phyloP scores from a whole-genome alignment of 495 filamentous ascomycete genomes.

The Podospora comata region DNA sequence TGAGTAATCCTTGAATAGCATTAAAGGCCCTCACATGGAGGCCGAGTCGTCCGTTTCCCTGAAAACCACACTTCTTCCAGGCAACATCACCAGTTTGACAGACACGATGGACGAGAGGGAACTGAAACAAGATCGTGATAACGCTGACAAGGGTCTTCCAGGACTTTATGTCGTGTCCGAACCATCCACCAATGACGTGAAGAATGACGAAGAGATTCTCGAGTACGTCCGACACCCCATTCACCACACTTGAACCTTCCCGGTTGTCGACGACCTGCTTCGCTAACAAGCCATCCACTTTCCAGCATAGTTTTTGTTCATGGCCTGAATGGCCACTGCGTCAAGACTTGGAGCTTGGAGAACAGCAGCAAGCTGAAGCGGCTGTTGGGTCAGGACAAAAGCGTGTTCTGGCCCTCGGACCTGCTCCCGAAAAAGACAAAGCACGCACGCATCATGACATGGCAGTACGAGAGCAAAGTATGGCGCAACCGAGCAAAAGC shows the following conservation, averaged over 20 bases:
- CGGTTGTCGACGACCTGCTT: too few species aligned
- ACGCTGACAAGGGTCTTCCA: background rate
- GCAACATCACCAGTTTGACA: too few species aligned
- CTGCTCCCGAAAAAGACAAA: conserved; percentile 43
- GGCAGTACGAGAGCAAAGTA: conserved; percentile 42
- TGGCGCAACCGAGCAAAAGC: conserved; percentile 48
- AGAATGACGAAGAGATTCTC: background rate
- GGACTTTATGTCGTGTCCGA: conserved; percentile 2
- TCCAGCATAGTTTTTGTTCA: conserved; percentile 40
- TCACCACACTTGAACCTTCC: too few species aligned
- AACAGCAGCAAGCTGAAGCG: conserved; percentile 15
- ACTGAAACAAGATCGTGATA: background rate
- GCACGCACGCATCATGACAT: conserved; percentile 43
- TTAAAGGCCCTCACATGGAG: too few species aligned
- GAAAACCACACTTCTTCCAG: too few species aligned
- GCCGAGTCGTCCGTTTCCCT: too few species aligned
- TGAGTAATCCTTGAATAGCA: too few species aligned
- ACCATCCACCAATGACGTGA: background rate
- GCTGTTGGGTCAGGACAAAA: background rate
- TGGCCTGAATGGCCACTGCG: conserved; percentile 38
- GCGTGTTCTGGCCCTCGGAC: conserved; percentile 42
- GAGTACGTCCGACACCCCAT: background rate
- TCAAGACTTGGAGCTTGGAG: conserved; percentile 40
- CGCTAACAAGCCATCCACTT: background rate
- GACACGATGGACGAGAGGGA: background rate